phyloP scores from a whole-genome alignment of 345 rosid species.

The Eutrema yunnanense region DNA sequence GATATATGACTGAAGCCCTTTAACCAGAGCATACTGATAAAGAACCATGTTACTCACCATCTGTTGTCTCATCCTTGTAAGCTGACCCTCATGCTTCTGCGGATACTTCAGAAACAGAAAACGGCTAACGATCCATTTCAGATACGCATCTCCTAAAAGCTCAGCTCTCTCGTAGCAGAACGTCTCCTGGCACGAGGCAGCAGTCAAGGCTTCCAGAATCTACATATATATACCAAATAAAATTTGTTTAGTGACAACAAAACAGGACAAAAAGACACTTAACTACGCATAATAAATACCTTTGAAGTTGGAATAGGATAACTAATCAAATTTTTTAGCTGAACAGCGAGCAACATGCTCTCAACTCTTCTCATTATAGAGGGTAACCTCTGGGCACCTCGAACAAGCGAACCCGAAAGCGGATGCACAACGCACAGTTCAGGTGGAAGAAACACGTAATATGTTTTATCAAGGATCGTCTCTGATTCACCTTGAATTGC shows the following conservation, averaged over 20 bases:
- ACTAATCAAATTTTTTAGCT: conserved; percentile 65
- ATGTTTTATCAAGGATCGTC: conserved; percentile 73
- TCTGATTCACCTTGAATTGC: conserved; percentile 61
- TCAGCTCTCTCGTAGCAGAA: conserved; percentile 99
- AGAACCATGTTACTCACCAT: conserved; percentile 98
- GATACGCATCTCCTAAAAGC: conserved; percentile 96
- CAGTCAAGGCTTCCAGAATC: conserved; percentile 97
- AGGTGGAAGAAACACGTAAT: conserved; percentile 92
- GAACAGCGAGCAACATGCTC: conserved; percentile 91
- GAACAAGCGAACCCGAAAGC: conserved; percentile 86
- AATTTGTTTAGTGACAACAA: background rate
- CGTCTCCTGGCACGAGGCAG: conserved; percentile 98
- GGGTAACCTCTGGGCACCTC: conserved; percentile 97
- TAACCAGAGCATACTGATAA: conserved; percentile 69
- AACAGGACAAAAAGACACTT: background rate
- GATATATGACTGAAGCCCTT: conserved; percentile 90
- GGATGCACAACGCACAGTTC: conserved; percentile 92
- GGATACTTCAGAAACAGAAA: conserved; percentile 93
- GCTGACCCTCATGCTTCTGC: conserved; percentile 97
- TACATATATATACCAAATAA: conserved; percentile 22
- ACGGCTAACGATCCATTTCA: conserved; percentile 97
- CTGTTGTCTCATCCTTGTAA: conserved; percentile 96
- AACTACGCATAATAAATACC: conserved; percentile 35
- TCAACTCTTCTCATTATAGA: conserved; percentile 98
- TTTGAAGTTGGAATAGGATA: conserved; percentile 71